Conservation (phyloP, 306 rosid species). For the Mimosa pudica region DNA sequence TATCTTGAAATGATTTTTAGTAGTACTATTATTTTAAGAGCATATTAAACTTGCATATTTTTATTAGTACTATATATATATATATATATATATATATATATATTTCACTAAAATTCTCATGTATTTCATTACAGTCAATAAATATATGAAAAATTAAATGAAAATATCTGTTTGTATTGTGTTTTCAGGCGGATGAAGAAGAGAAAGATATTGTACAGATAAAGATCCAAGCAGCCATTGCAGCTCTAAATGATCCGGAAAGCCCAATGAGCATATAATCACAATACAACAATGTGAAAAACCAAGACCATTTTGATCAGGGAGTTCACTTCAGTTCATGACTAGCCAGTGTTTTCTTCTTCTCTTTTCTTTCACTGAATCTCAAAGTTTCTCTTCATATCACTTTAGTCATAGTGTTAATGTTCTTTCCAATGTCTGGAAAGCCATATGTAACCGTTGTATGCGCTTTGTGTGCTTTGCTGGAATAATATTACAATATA, state of each 20-base stretch:
- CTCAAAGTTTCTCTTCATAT: not conserved
- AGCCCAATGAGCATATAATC: conserved; percentile 71
- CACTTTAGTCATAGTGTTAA: not conserved
- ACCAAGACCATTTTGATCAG: not conserved
- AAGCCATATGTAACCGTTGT: not conserved
- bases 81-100: too few species aligned
- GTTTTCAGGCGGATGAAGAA: conserved; percentile 72
- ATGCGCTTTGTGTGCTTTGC: not conserved
- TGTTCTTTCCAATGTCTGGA: not conserved
- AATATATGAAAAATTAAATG: not conserved
- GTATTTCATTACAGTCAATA: not conserved
- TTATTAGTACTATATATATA: too few species aligned
- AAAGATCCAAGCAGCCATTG: conserved; percentile 68
- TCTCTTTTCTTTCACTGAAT: not conserved
- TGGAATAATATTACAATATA: not conserved
- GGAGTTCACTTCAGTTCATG: not conserved
- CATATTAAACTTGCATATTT: not conserved
- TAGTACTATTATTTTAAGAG: not conserved
- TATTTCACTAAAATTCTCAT: not conserved
- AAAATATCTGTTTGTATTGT: not conserved
- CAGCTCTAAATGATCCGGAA: conserved; percentile 60
- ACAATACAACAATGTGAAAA: not conserved
- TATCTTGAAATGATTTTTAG: too few species aligned
- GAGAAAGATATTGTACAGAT: conserved; percentile 62
- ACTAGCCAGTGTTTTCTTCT: not conserved